phyloP scores from a whole-genome alignment of 805 yeast genomes.

The Zygotorulaspora danielsina region DNA sequence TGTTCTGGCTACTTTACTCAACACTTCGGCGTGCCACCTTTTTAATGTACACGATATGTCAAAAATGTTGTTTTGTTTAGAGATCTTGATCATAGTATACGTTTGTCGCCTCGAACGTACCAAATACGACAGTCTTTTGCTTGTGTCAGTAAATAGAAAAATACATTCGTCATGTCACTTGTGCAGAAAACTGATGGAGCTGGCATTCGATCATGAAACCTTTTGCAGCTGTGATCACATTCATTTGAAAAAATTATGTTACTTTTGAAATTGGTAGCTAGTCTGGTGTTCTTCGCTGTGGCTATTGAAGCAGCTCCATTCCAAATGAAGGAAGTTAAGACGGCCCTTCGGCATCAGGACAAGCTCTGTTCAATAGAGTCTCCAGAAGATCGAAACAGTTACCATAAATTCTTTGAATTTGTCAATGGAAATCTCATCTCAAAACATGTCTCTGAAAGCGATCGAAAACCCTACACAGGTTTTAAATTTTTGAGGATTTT shows the following conservation, averaged over 20 bases:
- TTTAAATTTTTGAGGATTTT: conserved; percentile 50
- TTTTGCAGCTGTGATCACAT: background rate
- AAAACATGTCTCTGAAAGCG: conserved; percentile 28
- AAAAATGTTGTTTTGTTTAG: conserved; percentile 12
- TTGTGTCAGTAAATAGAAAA: conserved; percentile 7
- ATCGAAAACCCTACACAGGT: conserved; percentile 47
- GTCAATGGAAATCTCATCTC: conserved; percentile 27
- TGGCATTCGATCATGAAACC: background rate
- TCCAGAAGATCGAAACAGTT: conserved; percentile 18
- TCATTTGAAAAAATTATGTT: too few relatives aligned
- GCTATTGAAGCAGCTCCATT: background rate
- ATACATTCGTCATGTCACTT: background rate
- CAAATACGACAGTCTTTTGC: background rate
- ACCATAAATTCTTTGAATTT: conserved; percentile 14
- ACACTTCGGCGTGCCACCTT: background rate
- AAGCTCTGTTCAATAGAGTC: conserved; percentile 24
- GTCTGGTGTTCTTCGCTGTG: too few relatives aligned
- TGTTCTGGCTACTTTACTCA: background rate
- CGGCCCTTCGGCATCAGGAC: conserved; percentile 18
- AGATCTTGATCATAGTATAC: background rate
- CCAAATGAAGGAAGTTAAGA: background rate
- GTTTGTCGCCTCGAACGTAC: conserved; percentile 1
- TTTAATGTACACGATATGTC: conserved; percentile 7
- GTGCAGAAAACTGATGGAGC: background rate
- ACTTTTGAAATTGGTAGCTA: too few relatives aligned